These are phyloP conservation scores for Agrocybe praecox DNA, from an alignment of 768 basidiomycete species.

Conservation along the genomic window DNA sequence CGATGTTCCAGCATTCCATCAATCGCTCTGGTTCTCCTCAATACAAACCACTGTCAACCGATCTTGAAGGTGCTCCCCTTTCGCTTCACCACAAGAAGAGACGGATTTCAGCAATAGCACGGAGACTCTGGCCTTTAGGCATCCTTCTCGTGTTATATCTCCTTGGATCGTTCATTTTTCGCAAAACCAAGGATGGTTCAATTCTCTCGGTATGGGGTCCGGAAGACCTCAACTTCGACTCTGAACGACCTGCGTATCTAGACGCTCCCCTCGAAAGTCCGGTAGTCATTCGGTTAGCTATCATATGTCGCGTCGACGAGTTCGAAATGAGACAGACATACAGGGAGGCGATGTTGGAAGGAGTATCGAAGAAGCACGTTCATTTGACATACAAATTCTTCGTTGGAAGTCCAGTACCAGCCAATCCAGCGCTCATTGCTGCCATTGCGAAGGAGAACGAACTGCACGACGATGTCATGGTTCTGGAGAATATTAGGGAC, in stretches of 20 bases:
- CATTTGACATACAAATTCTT: constrained; percentile 5
- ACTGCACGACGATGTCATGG: not conserved
- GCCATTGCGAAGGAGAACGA: not conserved
- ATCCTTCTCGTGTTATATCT: not conserved
- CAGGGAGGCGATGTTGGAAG: constrained; percentile 3
- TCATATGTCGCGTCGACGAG: constrained; percentile 7
- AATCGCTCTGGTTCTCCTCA: not conserved
- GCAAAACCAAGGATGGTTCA: not conserved
- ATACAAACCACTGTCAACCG: not conserved
- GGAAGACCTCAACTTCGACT: not conserved
- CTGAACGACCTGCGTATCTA: constrained; percentile 1
- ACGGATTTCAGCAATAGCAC: not conserved
- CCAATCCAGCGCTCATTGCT: not conserved
- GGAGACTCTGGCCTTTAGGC: not conserved
- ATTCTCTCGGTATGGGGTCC: not conserved
- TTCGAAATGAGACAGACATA: constrained; percentile 4
- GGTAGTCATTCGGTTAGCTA: constrained; percentile 4
- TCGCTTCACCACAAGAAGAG: not conserved
- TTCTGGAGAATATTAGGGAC: not conserved
- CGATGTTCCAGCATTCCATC: no score
- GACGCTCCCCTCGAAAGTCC: constrained; percentile 1
- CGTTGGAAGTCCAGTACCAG: not conserved
- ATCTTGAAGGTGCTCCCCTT: not conserved
- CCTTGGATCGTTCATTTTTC: not conserved
- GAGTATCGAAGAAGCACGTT: not conserved